Conservation (phyloP, 1,139 yeast species). For the Suhomyces bolitotheri region DNA sequence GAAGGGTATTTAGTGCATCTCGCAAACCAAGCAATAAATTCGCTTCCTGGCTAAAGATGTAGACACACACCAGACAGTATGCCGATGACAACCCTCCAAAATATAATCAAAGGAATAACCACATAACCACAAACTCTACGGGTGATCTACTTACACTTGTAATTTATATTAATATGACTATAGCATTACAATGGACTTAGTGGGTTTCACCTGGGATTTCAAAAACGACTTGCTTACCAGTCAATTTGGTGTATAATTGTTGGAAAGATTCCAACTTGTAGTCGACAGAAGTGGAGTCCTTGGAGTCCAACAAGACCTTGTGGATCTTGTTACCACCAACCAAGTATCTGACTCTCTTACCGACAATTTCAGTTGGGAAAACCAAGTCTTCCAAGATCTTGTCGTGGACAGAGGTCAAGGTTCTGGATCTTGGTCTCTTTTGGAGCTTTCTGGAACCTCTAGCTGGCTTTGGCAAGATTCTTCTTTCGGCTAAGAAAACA, state of each 20-base stretch:
- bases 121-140: too few species aligned
- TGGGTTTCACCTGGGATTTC: conserved; percentile 80
- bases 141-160: conserved; percentile 4
- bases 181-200: conserved; percentile 25
- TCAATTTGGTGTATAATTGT: conserved; percentile 96
- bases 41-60: too few species aligned
- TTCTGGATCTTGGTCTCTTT: conserved; percentile 99
- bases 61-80: too few species aligned
- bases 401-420: conserved; percentile 98
- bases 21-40: too few species aligned
- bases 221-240: conserved; percentile 99
- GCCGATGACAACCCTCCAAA: too few species aligned
- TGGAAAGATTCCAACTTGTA: conserved; percentile 99
- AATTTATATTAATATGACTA: conserved; percentile 11
- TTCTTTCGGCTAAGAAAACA: conserved; percentile 99
- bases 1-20: too few species aligned
- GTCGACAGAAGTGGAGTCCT: conserved; percentile 96
- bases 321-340: conserved; percentile 99
- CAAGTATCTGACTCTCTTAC: conserved; percentile 99
- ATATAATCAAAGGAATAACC: too few species aligned
- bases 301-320: conserved; percentile 96
- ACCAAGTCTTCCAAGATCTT: conserved; percentile 98
- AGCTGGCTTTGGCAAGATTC: conserved; percentile 97
- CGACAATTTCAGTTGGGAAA: conserved; percentile 98
- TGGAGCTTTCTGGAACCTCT: conserved; percentile 89